Evolutionary conservation across 805 yeast genomes (phyloP), one percentile per base, ranked within the genome.

Genomic region (Starmerella stigmatis): DNA sequence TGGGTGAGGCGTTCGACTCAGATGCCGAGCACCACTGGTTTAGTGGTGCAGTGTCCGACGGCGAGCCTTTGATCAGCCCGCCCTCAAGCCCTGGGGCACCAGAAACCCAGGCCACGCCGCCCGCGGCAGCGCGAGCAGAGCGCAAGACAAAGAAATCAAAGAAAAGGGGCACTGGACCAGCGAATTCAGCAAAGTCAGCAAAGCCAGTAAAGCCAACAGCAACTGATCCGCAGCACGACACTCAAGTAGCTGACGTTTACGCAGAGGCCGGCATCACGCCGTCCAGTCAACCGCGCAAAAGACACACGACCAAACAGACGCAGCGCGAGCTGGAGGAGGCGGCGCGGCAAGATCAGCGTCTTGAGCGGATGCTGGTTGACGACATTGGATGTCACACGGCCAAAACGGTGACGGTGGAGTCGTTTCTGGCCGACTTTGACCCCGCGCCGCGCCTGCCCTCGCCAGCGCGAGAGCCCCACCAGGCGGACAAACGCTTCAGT

Each of bases 321-420:
- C 35, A 43, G 36, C 36, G 38, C 33, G 46, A 48, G 16, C 22
- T 44, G 11, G 48, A 43, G 22, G 39, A 36, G n/a, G 42, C 46
- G 4, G 47, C 46, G 11, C 50, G 50, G 25, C 41, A 43, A 30
- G 31, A 50, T 20, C 54, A 44, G 36, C 40, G 41, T 2, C 25
- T 47, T 13, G 51, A 48, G 27, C 54, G 56, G 13, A 35, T 26
- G 28, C 31, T 34, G 12, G 49, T 17, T 4, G 49, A 35, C 12
- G 56, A 52, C 13, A 38, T 52, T 13, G 45, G 44, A 20, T 38
- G 43, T 6, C 45, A 42, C 33, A 48, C 54, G 2, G 45, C 20
- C 10, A 41, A 36, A 8, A 19, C 37, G 8, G 45, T 37, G 15
- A 36, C 54, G 10, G 50, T 48, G 8, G 44, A 36, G 19, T 33